Conservation (phyloP, 257 asterid genomes). For the Lycium barbarum region DNA sequence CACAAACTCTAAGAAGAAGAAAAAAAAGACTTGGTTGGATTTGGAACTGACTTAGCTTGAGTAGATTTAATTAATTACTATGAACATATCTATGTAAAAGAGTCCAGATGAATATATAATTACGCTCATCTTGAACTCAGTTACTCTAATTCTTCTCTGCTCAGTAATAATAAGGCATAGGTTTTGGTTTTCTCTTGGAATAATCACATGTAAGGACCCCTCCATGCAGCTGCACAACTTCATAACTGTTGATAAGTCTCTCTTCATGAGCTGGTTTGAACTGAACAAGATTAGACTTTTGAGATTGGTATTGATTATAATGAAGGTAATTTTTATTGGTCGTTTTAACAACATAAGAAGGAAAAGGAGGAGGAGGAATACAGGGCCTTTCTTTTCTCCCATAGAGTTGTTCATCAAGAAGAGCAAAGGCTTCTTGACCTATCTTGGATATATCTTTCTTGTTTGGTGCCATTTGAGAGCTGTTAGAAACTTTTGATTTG, state of each 20-base stretch:
- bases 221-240: background rate
- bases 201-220: slow-evolving; percentile 6
- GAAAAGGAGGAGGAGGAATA: background rate
- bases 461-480: too few species aligned
- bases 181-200: background rate
- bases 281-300: slow-evolving; percentile 1
- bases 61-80: background rate
- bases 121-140: background rate
- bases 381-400: background rate
- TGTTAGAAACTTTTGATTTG: background rate
- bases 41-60: too few species aligned
- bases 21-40: too few species aligned
- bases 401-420: slow-evolving; percentile 20
- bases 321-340: background rate
- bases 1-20: background rate
- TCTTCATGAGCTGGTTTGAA: background rate
- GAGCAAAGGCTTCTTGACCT: slow-evolving; percentile 19
- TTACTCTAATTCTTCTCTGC: background rate
- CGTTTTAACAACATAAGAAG: background rate
- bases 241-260: slow-evolving; percentile 8
- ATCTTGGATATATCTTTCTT: slow-evolving; percentile 2
- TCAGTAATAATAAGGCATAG: background rate
- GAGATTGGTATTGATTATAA: background rate
- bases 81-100: background rate
- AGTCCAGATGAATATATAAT: background rate